These are phyloP conservation scores for Hawksworthiomyces lignivorus DNA, from an alignment of 2,329 filamentous ascomycete species.

Conservation along the genomic window DNA sequence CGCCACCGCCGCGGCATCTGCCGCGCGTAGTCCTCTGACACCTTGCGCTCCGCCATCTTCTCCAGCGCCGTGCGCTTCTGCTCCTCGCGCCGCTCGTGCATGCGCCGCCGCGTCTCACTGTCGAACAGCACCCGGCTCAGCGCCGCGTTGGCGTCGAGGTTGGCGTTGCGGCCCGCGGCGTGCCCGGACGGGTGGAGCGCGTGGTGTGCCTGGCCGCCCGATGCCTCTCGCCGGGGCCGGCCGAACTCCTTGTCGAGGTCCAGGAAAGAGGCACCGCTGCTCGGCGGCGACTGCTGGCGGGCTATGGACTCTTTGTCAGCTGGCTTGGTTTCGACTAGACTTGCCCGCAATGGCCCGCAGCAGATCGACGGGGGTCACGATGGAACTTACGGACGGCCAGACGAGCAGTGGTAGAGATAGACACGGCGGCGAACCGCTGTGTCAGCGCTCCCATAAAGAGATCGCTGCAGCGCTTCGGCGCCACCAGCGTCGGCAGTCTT, in stretches of 20 bases:
- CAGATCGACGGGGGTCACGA: background rate
- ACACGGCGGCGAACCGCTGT: slow-evolving; percentile 10
- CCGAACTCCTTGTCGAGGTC: slow-evolving; percentile 10
- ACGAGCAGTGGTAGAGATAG: slow-evolving; percentile 11
- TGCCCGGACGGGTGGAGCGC: background rate
- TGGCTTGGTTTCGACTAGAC: no score
- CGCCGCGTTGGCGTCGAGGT: slow-evolving; percentile 5
- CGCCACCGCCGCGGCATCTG: slow-evolving; percentile 66
- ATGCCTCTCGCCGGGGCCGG: background rate
- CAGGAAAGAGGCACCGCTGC: slow-evolving; percentile 14
- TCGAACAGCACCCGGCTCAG: slow-evolving; percentile 13
- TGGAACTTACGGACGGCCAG: slow-evolving; percentile 5
- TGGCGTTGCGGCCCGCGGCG: background rate
- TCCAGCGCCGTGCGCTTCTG: slow-evolving; percentile 25
- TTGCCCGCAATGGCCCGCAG: background rate
- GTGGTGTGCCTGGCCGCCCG: background rate
- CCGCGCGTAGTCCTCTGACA: slow-evolving; percentile 46
- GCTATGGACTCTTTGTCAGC: background rate
- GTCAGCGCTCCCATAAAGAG: background rate
- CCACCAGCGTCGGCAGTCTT: slow-evolving; percentile 10
- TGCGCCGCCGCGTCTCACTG: slow-evolving; percentile 11
- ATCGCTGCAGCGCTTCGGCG: background rate
- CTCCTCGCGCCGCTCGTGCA: slow-evolving; percentile 9
- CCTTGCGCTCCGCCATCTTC: slow-evolving; percentile 31
- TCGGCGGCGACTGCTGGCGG: background rate